Evolutionary conservation across 768 basidiomycete species (phyloP), one percentile per base, ranked within the genome.

Genomic region (Cubamyces lactineus): DNA sequence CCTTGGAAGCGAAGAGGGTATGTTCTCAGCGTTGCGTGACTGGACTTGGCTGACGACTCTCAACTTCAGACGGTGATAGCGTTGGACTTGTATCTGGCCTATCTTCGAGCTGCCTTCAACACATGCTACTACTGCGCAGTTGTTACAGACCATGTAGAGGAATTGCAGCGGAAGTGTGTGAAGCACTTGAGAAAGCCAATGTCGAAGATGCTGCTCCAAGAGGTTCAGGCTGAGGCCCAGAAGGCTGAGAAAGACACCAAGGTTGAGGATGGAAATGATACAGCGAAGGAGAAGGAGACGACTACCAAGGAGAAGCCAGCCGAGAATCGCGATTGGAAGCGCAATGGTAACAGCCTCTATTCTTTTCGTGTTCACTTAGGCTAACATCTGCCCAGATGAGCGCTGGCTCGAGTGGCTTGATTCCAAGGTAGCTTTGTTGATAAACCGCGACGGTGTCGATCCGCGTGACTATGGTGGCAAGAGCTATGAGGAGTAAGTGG

Each of bases 61-160:
- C 51, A 69, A 40, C 39, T 24, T 28, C 72, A 94, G 92, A 86
- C 86, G 69, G 83, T 85, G 70, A 79, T 95, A 70, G 84, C 91
- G 69, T 84, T 98, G 75, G 97, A 99, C 79, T 79, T 96, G 75
- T 94, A 94, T 76, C 80, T 98, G 75, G 88, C 90, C 53, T 98
- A 97, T 78, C 80, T 99, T 72, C 92, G 97, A 68, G 83, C 87
- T 73, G 96, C 92, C 57, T 95, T 90, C 77, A 84, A 94, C 84
- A 88, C 92, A 71, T 97, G 97, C 85, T 99, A 96, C 78, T 99
- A 99, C 79, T 99, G 97, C 82, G 88, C 90, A 69, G 87, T 93
- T 73, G 85, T 92, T 68, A 90, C 88, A 74, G 90, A 96, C 78
- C 94, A 94, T 79, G 77, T 91, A 75, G 97, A 99, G 78, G 94